A percentile compares a stretch with the other conserved stretches of the same genome.
phyloP scores from a whole-genome alignment of 805 yeast species.

The Metschnikowia kunwiensis region DNA sequence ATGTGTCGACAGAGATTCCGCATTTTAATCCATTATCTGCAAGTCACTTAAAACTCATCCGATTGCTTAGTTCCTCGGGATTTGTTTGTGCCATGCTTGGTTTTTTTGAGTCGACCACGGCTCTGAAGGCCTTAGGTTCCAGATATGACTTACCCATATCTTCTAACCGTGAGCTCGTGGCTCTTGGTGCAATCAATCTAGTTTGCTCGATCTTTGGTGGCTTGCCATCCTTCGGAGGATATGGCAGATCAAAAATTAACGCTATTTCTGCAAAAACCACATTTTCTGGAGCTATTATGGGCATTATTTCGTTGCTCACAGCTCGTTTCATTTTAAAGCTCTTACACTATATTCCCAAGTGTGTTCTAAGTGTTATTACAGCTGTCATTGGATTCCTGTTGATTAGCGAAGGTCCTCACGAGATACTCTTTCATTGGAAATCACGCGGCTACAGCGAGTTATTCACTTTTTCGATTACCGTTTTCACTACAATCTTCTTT shows the following conservation, averaged over 20 bases:
- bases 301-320: slow-evolving; percentile 66
- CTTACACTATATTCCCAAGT: slow-evolving; percentile 72
- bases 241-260: slow-evolving; percentile 88
- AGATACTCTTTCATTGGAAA: slow-evolving; percentile 65
- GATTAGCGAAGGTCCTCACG: slow-evolving; percentile 61
- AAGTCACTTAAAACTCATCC: slow-evolving; percentile 47
- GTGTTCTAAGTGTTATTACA: slow-evolving; percentile 77
- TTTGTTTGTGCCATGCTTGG: slow-evolving; percentile 82
- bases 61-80: slow-evolving; percentile 60
- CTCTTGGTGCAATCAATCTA: slow-evolving; percentile 75
- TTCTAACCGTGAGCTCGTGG: slow-evolving; percentile 86
- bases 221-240: slow-evolving; percentile 92
- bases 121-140: slow-evolving; percentile 81
- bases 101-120: slow-evolving; percentile 90
- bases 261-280: slow-evolving; percentile 82
- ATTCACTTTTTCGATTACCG: slow-evolving; percentile 61
- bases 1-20: slow-evolving; percentile 42
- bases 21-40: slow-evolving; percentile 56
- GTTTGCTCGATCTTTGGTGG: slow-evolving; percentile 64
- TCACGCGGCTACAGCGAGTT: slow-evolving; percentile 78
- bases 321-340: slow-evolving; percentile 56
- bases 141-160: slow-evolving; percentile 70
- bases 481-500: slow-evolving; percentile 56
- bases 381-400: slow-evolving; percentile 62
- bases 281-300: slow-evolving; percentile 79